Conservation (phyloP, 148 eudicot genomes). For the Silene conica region DNA sequence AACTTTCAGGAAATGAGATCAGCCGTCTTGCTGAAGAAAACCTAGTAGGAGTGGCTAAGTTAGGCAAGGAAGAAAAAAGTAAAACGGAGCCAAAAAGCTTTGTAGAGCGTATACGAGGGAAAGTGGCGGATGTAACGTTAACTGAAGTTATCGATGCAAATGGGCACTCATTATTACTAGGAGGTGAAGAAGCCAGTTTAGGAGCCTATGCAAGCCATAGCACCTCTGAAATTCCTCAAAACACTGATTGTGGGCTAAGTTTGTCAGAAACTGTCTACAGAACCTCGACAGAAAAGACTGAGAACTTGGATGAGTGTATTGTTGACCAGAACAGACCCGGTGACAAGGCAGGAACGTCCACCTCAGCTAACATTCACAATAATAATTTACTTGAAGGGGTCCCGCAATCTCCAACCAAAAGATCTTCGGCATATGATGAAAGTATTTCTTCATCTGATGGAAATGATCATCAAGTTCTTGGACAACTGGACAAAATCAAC, state of each 20-base stretch:
- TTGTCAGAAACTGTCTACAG: slow-evolving; percentile 19
- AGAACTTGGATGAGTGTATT: slow-evolving; percentile 27
- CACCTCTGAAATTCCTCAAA: slow-evolving; percentile 14
- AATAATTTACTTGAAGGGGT: slow-evolving; percentile 12
- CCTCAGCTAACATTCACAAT: slow-evolving; percentile 9
- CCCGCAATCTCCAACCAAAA: slow-evolving; percentile 33
- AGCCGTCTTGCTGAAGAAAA: not conserved
- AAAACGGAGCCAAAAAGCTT: slow-evolving; percentile 2
- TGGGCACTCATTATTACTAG: slow-evolving; percentile 22
- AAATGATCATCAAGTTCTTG: slow-evolving; percentile 43
- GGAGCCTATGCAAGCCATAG: not conserved
- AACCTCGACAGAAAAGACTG: slow-evolving; percentile 27
- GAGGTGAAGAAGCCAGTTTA: slow-evolving; percentile 13
- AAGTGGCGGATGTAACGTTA: slow-evolving; percentile 12
- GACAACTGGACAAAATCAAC: slow-evolving; percentile 12
- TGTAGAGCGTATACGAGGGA: slow-evolving; percentile 20
- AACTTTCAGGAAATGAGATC: slow-evolving; percentile 11
- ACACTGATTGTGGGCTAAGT: slow-evolving; percentile 26
- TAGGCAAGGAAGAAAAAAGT: slow-evolving; percentile 5
- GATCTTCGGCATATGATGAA: slow-evolving; percentile 46
- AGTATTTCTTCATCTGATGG: slow-evolving; percentile 74
- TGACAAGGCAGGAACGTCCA: slow-evolving; percentile 29
- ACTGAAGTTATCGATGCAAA: slow-evolving; percentile 18
- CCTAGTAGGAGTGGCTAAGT: not conserved
- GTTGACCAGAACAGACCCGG: slow-evolving; percentile 21